These are phyloP conservation scores for Choiromyces venosus DNA, from an alignment of 495 filamentous ascomycete species.

Conservation along the genomic window DNA sequence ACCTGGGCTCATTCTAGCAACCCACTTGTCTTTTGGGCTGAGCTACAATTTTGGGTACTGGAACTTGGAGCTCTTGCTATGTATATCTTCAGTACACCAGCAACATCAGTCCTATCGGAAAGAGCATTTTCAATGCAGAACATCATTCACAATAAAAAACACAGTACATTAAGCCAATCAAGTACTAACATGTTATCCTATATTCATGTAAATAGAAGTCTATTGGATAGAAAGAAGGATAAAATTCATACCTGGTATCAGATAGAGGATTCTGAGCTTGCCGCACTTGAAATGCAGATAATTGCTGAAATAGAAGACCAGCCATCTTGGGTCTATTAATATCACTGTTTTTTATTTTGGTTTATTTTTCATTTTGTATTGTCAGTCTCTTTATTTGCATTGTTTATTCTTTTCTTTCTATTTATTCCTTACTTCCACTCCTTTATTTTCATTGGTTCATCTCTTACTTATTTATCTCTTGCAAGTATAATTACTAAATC, in stretches of 20 bases:
- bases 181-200: neutral
- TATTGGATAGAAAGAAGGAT: neutral
- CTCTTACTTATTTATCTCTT: neutral
- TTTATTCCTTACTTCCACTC: neutral
- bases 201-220: constrained; percentile 4
- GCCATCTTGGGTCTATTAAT: neutral
- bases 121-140: neutral
- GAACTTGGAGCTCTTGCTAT: constrained; percentile 3
- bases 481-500: neutral
- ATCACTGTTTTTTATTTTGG: neutral
- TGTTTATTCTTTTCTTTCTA: neutral
- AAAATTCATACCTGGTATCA: neutral
- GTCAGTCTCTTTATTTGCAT: neutral
- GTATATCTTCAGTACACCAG: constrained; percentile 3
- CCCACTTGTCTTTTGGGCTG: neutral
- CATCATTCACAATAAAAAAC: constrained; percentile 5
- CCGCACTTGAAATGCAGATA: neutral
- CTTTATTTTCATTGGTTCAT: neutral
- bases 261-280: neutral
- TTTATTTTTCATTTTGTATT: neutral
- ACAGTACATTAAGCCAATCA: neutral
- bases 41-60: neutral
- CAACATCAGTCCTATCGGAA: constrained; percentile 1
- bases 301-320: neutral
- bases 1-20: neutral